Base-by-base conservation (phyloP, 2,329 filamentous ascomycete species). In the Pestalotiopsis sp. region DNA sequence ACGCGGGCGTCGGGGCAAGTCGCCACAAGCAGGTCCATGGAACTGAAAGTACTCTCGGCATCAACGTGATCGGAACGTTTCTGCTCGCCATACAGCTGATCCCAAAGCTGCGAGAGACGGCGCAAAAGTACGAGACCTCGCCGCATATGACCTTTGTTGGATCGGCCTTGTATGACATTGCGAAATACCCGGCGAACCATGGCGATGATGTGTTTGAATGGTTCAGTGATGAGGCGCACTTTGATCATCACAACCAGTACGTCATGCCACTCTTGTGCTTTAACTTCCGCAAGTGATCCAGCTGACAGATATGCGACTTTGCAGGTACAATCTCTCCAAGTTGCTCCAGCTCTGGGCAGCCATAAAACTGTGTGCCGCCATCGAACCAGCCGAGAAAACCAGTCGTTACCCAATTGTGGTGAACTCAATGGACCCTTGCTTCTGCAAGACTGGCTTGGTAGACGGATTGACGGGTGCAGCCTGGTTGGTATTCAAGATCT, bases 1-100 rank as follows among this genome's bases (percentile, higher is more conserved):
- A 81, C 41, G 80, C 80, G 0, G 80, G 84, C 0, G 75, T 89
- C 4, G 76, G 79, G 4, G 83, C 82, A 0, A 17, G 9, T 7
- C 27, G 27, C n/a, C 1, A 72, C 78, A 0, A 87, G 81, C 68
- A 56, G 72, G 79, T 75, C 0, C 84, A 86, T 61, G 84, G 80
- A 2, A 82, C 85, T 45, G 88, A 90, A 73, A 78, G 73, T 20
- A 85, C 80, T 0, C 74, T 89, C 69, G 84, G 80, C 23, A 73
- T 80, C 63, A 80, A 80, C 68, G 74, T 78, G 25, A 70, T 80
- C 61, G 65, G 68, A 49, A 78, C 74, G 0, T 74, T 76, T 67
- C 68, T 79, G 25, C 71, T 80, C 4, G 72, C 69, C 23, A 41
- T 79, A 1, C 68, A 77, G 7, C 69, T 80, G 38, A 70, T 80